Conservation (phyloP, 2,329 filamentous ascomycete genomes). For the Onygena corvina region DNA sequence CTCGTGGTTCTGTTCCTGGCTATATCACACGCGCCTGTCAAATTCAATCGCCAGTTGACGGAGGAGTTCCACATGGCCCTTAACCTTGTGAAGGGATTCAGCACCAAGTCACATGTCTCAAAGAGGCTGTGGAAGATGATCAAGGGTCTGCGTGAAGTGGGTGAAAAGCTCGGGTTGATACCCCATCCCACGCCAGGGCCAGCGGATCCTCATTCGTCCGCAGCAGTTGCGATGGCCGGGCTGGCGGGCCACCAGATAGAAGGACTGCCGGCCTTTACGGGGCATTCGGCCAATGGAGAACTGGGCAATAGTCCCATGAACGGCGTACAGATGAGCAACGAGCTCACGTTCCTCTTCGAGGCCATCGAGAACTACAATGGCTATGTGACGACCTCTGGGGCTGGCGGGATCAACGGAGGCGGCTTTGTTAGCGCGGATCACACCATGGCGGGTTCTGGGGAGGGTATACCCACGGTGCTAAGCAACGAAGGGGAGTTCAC, state of each 20-base stretch:
- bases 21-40: conserved; percentile 50
- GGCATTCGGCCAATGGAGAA: conserved; percentile 20
- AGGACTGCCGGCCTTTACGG: conserved; percentile 37
- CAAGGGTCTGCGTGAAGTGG: conserved; percentile 50
- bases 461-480: conserved; percentile 35
- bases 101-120: conserved; percentile 48
- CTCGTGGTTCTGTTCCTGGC: conserved; percentile 53
- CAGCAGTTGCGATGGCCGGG: conserved; percentile 54
- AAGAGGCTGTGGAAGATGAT: conserved; percentile 54
- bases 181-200: conserved; percentile 30
- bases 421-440: conserved; percentile 29
- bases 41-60: conserved; percentile 49
- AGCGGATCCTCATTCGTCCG: conserved; percentile 47
- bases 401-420: conserved; percentile 27
- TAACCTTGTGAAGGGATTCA: conserved; percentile 51
- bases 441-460: conserved; percentile 33
- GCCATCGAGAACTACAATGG: conserved; percentile 45
- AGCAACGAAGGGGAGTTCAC: conserved; percentile 49
- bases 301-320: conserved; percentile 45
- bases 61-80: conserved; percentile 58
- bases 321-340: conserved; percentile 48
- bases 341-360: conserved; percentile 52
- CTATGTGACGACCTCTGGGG: conserved; percentile 21
- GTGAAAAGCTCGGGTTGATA: conserved; percentile 47
- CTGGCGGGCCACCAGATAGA: conserved; percentile 52